phyloP scores from a whole-genome alignment of 1,284 basidiomycete species.

The Ceraceosorus bombacis region DNA sequence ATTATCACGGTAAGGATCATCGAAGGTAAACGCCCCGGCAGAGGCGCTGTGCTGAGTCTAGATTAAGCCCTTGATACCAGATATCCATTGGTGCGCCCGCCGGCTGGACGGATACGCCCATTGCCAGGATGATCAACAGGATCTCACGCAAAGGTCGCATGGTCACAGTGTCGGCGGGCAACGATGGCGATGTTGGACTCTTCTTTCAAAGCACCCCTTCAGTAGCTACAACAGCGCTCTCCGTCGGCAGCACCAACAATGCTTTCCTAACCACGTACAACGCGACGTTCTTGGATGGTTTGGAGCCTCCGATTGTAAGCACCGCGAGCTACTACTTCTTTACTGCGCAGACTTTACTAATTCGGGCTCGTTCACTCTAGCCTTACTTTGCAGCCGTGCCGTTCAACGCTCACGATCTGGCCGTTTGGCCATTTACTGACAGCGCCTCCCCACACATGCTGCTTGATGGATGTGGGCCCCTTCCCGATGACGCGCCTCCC shows the following conservation, averaged over 20 bases:
- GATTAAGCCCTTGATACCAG: not conserved
- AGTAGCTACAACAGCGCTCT: not conserved
- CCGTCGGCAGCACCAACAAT: not conserved
- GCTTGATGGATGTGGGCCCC: not conserved
- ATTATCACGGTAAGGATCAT: not conserved
- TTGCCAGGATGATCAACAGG: conserved; percentile 8
- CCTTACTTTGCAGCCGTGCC: no score
- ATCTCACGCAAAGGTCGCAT: conserved; percentile 9
- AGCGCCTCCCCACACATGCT: not conserved
- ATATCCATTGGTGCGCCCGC: conserved; percentile 14
- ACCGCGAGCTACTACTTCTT: not conserved
- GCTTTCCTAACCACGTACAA: not conserved
- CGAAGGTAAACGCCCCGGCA: not conserved
- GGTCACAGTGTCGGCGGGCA: conserved; percentile 8
- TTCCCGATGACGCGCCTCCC: not conserved
- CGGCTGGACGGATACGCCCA: conserved; percentile 11
- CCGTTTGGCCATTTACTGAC: not conserved
- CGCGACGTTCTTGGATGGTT: not conserved
- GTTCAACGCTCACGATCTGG: not conserved
- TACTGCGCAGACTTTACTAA: no score
- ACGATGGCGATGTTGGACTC: conserved; percentile 6
- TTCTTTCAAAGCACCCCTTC: not conserved
- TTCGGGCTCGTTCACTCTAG: no score
- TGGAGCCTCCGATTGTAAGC: not conserved
- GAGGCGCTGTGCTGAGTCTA: not conserved